A percentile compares a stretch with the other conserved stretches of the same genome.
Conservation (phyloP, 306 rosid genomes). For the Prunus campanulata region DNA sequence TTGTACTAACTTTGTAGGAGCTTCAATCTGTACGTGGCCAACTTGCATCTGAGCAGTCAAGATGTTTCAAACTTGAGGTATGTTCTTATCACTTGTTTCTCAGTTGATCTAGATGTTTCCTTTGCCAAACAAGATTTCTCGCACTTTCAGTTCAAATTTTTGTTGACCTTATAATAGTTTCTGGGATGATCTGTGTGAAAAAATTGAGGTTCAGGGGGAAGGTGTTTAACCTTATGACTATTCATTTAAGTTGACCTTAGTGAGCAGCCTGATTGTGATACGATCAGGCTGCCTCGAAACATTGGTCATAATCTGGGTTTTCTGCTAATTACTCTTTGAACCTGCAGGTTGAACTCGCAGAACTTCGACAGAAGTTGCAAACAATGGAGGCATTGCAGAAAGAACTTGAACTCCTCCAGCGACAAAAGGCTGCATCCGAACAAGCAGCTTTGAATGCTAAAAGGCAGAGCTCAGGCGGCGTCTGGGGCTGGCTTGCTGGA, state of each 20-base stretch:
- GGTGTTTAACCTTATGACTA: background rate
- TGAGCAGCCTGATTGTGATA: background rate
- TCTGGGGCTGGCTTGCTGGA: constrained; percentile 98
- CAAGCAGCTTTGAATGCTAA: constrained; percentile 69
- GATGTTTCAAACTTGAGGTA: constrained; percentile 98
- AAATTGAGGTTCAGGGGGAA: background rate
- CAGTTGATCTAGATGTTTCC: background rate
- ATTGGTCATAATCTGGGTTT: background rate
- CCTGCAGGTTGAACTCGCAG: constrained; percentile 84
- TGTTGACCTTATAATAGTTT: background rate
- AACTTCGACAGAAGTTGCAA: constrained; percentile 89
- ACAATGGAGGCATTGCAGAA: constrained; percentile 75
- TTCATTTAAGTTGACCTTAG: background rate
- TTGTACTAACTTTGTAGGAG: constrained; percentile 49
- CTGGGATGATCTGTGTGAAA: background rate
- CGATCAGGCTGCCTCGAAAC: background rate
- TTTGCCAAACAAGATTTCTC: background rate
- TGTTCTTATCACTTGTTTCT: constrained; percentile 4
- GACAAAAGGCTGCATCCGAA: constrained; percentile 89
- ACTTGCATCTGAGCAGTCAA: constrained; percentile 91
- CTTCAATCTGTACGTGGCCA: constrained; percentile 95
- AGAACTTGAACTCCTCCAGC: constrained; percentile 88
- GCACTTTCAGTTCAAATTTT: background rate
- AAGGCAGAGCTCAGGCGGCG: constrained; percentile 74
- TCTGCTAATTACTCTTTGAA: constrained; percentile 23